A percentile compares a stretch with the other conserved stretches of the same genome.
These are phyloP conservation scores for Castanea sativa DNA, from an alignment of 306 rosid species.

Conservation along the genomic window DNA sequence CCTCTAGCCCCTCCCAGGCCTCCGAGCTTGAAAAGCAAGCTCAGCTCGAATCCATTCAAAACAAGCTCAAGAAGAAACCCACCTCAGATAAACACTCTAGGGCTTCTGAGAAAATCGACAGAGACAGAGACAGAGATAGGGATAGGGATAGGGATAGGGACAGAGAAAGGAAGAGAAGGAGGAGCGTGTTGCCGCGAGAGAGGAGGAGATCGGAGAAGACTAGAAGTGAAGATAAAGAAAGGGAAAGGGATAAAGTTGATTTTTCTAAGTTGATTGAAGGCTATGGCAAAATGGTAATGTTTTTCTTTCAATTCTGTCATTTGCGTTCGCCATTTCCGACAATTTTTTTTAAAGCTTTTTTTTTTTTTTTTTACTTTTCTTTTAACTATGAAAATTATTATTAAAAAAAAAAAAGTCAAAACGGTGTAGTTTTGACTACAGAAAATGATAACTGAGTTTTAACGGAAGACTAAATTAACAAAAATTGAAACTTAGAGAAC, in stretches of 20 bases:
- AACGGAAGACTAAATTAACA: no score
- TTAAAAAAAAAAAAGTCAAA: no score
- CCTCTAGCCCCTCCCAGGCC: constrained; percentile 52
- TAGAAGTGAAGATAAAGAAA: constrained; percentile 14
- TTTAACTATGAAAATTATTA: no score
- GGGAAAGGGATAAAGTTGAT: constrained; percentile 36
- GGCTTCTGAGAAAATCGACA: constrained; percentile 48
- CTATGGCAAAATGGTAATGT: constrained; percentile 69
- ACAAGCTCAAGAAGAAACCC: constrained; percentile 66
- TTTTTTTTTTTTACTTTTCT: no score
- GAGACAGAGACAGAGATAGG: constrained; percentile 30
- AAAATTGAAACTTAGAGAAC: no score
- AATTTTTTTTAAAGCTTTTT: no score
- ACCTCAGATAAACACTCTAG: constrained; percentile 38
- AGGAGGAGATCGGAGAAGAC: constrained; percentile 32
- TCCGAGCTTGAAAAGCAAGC: constrained; percentile 52
- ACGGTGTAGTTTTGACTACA: no score
- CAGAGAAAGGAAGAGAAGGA: not conserved
- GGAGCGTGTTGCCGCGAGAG: constrained; percentile 39
- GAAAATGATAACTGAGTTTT: no score
- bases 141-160: constrained; percentile 23
- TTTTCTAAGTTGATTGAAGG: constrained; percentile 59
- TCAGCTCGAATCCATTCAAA: constrained; percentile 60
- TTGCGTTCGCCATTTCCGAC: no score
- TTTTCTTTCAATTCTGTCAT: not conserved